phyloP scores from a whole-genome alignment of 2,329 filamentous ascomycete species.

The Plenodomus biglobosus region DNA sequence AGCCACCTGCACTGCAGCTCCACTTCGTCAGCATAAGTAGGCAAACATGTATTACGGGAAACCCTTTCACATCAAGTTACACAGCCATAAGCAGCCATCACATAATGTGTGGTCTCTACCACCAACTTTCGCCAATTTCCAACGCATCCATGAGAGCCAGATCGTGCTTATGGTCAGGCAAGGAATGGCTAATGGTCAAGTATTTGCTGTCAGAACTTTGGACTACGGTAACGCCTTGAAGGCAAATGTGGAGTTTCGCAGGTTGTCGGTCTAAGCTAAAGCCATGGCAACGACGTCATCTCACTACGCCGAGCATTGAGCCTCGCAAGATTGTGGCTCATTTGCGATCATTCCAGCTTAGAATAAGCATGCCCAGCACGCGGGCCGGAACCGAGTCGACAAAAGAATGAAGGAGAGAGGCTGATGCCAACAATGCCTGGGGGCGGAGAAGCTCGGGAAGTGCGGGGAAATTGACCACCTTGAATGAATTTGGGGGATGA shows the following conservation, averaged over 20 bases:
- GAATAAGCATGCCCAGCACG: conserved; percentile 6
- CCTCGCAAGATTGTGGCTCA: conserved; percentile 11
- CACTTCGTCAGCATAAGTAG: neutral
- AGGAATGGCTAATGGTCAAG: no score
- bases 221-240: no score
- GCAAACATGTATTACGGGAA: no score
- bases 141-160: no score
- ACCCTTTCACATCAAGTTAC: no score
- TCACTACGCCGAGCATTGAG: conserved; percentile 11
- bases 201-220: no score
- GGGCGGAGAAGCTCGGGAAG: neutral
- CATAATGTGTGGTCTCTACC: no score
- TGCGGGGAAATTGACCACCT: neutral
- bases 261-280: neutral
- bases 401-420: neutral
- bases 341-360: conserved; percentile 4
- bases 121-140: no score
- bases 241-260: neutral
- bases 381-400: conserved; percentile 2
- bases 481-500: no score
- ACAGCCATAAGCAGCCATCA: no score
- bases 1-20: neutral
- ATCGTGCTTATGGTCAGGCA: no score
- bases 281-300: conserved; percentile 21
- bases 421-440: neutral